phyloP scores from a whole-genome alignment of 768 basidiomycete species.

The Lactarius quietus region DNA sequence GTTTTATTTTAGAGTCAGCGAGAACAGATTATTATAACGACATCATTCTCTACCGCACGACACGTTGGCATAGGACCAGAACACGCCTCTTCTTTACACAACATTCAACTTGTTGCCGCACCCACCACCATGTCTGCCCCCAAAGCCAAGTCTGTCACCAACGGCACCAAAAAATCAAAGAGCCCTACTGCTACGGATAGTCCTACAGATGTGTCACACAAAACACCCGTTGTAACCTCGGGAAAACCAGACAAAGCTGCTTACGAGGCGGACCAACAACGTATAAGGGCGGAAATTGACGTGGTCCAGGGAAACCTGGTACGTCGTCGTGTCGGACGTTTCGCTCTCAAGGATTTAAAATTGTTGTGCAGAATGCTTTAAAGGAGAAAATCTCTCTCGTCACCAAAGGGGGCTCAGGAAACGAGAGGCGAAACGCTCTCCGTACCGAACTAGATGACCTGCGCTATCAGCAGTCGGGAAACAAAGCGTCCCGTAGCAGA shows the following conservation, averaged over 20 bases:
- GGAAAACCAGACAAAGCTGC: conserved; percentile 80
- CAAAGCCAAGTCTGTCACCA: conserved; percentile 53
- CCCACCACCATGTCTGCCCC: conserved; percentile 36
- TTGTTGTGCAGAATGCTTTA: conserved; percentile 51
- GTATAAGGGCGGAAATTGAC: conserved; percentile 81
- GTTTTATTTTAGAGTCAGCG: conserved; percentile 40
- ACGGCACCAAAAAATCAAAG: conserved; percentile 33
- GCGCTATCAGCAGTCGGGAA: conserved; percentile 71
- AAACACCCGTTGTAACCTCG: conserved; percentile 32
- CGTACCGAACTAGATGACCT: conserved; percentile 79
- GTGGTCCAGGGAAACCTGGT: conserved; percentile 75
- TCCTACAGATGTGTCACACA: conserved; percentile 33
- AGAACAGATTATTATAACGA: conserved; percentile 5
- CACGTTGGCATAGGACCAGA: conserved; percentile 2
- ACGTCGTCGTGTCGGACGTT: conserved; percentile 34
- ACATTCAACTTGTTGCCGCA: background rate
- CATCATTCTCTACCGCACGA: background rate
- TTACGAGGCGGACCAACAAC: conserved; percentile 85
- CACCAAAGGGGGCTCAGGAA: conserved; percentile 56
- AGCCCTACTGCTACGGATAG: conserved; percentile 42
- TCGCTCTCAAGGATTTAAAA: conserved; percentile 2
- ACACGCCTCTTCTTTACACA: conserved; percentile 25
- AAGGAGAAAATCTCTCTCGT: conserved; percentile 71
- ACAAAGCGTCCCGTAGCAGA: conserved; percentile 68
- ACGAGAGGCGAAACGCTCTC: conserved; percentile 69